These are phyloP conservation scores for Russula abietina DNA, from an alignment of 768 basidiomycete species.

Conservation along the genomic window DNA sequence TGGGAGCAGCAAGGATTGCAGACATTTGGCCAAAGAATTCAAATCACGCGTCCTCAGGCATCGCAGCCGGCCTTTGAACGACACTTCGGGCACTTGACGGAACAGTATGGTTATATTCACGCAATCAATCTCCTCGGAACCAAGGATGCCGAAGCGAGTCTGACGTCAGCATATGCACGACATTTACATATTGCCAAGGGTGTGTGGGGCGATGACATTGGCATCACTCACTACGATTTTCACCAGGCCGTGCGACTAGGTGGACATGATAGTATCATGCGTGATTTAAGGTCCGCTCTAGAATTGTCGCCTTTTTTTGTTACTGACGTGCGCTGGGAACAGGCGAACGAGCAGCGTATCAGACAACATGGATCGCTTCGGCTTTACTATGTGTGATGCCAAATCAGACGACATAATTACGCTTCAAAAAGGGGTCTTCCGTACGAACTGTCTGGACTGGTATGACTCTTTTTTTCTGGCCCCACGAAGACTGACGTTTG, in stretches of 20 bases:
- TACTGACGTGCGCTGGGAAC: slow-evolving; percentile 4
- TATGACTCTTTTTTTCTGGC: slow-evolving; percentile 29
- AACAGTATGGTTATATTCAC: slow-evolving; percentile 80
- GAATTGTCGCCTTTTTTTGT: not conserved
- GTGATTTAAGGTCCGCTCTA: slow-evolving; percentile 56
- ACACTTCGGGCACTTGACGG: slow-evolving; percentile 80
- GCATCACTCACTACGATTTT: slow-evolving; percentile 91
- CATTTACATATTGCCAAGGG: slow-evolving; percentile 66
- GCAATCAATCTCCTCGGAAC: slow-evolving; percentile 87
- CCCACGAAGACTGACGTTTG: not conserved
- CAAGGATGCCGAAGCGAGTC: slow-evolving; percentile 84
- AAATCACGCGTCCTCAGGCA: slow-evolving; percentile 91
- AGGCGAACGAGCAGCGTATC: slow-evolving; percentile 57
- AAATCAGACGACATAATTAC: slow-evolving; percentile 65
- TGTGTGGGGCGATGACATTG: slow-evolving; percentile 59
- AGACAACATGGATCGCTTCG: slow-evolving; percentile 69
- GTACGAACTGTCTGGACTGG: slow-evolving; percentile 96
- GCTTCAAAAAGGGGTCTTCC: slow-evolving; percentile 86
- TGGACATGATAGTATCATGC: slow-evolving; percentile 82
- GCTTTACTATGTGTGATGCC: slow-evolving; percentile 77
- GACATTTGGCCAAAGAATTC: slow-evolving; percentile 90
- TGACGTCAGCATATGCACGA: slow-evolving; percentile 76
- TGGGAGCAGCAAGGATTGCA: slow-evolving; percentile 98
- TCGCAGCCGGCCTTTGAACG: slow-evolving; percentile 97
- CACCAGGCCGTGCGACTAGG: slow-evolving; percentile 72